Evolutionary conservation across 2,329 filamentous ascomycete species (phyloP).

Genomic region (Trichocomaceae sp.): DNA sequence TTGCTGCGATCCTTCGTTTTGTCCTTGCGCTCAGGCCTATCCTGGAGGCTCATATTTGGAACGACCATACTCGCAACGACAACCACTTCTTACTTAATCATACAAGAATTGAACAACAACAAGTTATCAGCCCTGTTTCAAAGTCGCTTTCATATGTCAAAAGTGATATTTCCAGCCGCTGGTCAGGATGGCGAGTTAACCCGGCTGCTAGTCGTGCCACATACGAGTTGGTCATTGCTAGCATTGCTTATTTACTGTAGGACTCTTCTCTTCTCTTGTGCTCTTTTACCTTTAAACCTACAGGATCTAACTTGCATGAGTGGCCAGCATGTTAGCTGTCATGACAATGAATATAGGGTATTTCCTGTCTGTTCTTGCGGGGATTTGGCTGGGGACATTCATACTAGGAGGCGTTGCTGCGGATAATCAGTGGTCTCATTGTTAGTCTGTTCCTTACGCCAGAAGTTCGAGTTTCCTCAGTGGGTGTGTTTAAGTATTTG

Average conservation of each 20-base stretch:
- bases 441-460: neutral
- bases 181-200: conserved; percentile 59
- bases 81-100: neutral
- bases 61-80: conserved; percentile 15
- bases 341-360: conserved; percentile 87
- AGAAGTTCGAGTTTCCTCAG: neutral
- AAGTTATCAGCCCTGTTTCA: neutral
- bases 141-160: conserved; percentile 1
- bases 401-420: conserved; percentile 51
- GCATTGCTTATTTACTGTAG: conserved; percentile 78
- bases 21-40: conserved; percentile 63
- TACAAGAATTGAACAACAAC: neutral
- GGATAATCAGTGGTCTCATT: conserved; percentile 15
- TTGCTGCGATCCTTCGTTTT: conserved; percentile 62
- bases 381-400: conserved; percentile 76
- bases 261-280: conserved; percentile 41
- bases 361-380: conserved; percentile 68
- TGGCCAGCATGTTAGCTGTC: conserved; percentile 73
- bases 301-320: neutral
- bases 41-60: conserved; percentile 39
- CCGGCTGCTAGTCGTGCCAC: conserved; percentile 68
- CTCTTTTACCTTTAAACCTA: neutral
- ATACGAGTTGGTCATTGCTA: conserved; percentile 65
- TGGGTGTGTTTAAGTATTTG: neutral
- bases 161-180: conserved; percentile 17